These are phyloP conservation scores for Epithele typhae DNA, from an alignment of 768 basidiomycete genomes.

Conservation along the genomic window DNA sequence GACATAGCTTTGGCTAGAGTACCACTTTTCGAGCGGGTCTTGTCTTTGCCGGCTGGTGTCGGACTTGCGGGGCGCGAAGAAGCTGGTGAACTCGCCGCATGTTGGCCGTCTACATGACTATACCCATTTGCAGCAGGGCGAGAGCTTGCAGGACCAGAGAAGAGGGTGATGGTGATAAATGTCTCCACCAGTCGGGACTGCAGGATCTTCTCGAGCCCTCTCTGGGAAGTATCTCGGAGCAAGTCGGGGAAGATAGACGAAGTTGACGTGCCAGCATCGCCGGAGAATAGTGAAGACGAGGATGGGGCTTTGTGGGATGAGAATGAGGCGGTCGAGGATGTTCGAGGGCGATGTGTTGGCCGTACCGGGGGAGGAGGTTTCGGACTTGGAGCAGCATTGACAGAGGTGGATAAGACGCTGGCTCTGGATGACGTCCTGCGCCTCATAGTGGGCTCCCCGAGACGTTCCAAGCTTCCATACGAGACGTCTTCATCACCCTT, in stretches of 20 bases:
- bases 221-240: slow-evolving; percentile 61
- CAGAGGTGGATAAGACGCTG: slow-evolving; percentile 19
- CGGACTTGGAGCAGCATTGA: slow-evolving; percentile 20
- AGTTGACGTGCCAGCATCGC: slow-evolving; percentile 6
- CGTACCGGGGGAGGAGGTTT: slow-evolving; percentile 9
- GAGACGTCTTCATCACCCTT: slow-evolving; percentile 40
- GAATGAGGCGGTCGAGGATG: slow-evolving; percentile 52
- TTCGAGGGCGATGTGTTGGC: slow-evolving; percentile 32
- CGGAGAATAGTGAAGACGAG: not conserved
- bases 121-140: slow-evolving; percentile 4
- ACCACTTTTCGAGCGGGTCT: not conserved
- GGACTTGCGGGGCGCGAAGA: slow-evolving; percentile 6
- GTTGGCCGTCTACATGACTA: too few species aligned
- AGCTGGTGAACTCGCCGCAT: not conserved
- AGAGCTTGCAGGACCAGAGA: slow-evolving; percentile 10
- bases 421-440: slow-evolving; percentile 44
- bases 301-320: slow-evolving; percentile 18
- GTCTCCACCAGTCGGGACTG: slow-evolving; percentile 74
- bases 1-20: slow-evolving; percentile 22
- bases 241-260: slow-evolving; percentile 27
- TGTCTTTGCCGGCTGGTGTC: slow-evolving; percentile 2
- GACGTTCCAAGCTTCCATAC: slow-evolving; percentile 1
- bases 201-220: slow-evolving; percentile 64
- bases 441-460: slow-evolving; percentile 34
- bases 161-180: slow-evolving; percentile 55